phyloP scores from a whole-genome alignment of 2,329 filamentous ascomycete genomes.

The Ophiostoma perfectum region DNA sequence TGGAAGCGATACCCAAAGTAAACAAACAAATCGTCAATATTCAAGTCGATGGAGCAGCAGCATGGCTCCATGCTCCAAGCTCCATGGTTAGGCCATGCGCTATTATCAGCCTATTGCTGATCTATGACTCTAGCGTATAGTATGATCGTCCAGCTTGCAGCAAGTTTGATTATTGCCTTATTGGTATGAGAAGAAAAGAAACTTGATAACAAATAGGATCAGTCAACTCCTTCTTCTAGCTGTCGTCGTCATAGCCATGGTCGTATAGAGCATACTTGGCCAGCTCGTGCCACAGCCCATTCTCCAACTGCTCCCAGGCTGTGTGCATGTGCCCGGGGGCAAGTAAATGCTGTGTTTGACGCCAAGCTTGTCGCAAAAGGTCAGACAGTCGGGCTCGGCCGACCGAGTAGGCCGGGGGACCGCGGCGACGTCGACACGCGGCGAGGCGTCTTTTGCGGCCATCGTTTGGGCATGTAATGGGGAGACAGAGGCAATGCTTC shows the following conservation, averaged over 20 bases:
- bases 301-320: background rate
- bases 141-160: constrained; percentile 4
- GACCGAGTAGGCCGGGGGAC: constrained; percentile 15
- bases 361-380: constrained; percentile 7
- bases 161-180: background rate
- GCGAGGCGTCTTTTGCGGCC: background rate
- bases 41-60: background rate
- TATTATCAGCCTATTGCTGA: background rate
- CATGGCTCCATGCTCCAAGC: background rate
- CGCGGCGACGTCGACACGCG: constrained; percentile 10
- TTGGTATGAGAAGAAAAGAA: background rate
- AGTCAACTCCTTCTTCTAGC: background rate
- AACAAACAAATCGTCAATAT: background rate
- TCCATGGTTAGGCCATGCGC: background rate
- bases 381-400: constrained; percentile 16
- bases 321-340: background rate
- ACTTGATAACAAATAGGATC: background rate
- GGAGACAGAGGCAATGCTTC: background rate
- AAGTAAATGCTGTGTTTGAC: background rate
- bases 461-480: no score
- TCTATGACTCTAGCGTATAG: background rate
- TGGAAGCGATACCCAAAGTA: background rate
- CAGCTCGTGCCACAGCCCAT: background rate
- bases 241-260: background rate
- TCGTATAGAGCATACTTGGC: background rate